These are phyloP conservation scores for Beauveria asiatica DNA, from an alignment of 2,329 filamentous ascomycete species.

Conservation along the genomic window DNA sequence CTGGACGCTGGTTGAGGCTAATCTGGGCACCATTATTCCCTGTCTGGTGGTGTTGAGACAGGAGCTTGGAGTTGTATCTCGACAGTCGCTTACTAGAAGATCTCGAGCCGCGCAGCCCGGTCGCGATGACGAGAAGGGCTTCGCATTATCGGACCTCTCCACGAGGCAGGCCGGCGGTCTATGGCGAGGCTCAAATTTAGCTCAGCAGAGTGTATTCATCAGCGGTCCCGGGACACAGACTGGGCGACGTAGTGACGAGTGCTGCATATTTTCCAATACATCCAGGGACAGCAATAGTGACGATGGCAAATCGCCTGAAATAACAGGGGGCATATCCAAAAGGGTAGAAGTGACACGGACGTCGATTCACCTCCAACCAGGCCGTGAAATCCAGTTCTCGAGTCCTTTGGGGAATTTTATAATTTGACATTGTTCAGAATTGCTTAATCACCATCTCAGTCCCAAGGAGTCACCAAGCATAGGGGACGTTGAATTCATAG, in stretches of 20 bases:
- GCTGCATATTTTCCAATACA: background rate
- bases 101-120: background rate
- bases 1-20: constrained; percentile 31
- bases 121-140: background rate
- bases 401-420: background rate
- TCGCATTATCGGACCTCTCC: background rate
- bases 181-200: constrained; percentile 4
- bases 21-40: constrained; percentile 28
- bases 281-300: constrained; percentile 4
- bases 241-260: background rate
- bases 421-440: background rate
- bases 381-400: background rate
- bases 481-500: no score
- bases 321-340: constrained; percentile 1
- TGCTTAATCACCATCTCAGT: no score
- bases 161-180: background rate
- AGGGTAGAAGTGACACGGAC: constrained; percentile 4
- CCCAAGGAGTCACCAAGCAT: no score
- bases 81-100: constrained; percentile 12
- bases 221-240: background rate
- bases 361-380: constrained; percentile 1
- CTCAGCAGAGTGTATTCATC: constrained; percentile 8
- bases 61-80: constrained; percentile 14
- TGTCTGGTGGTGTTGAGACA: constrained; percentile 24
- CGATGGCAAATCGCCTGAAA: background rate